Percentiles rank a stretch among this genome's conserved stretches.
phyloP scores from a whole-genome alignment of 345 rosid species.

The Psidium friedrichsthalianum region DNA sequence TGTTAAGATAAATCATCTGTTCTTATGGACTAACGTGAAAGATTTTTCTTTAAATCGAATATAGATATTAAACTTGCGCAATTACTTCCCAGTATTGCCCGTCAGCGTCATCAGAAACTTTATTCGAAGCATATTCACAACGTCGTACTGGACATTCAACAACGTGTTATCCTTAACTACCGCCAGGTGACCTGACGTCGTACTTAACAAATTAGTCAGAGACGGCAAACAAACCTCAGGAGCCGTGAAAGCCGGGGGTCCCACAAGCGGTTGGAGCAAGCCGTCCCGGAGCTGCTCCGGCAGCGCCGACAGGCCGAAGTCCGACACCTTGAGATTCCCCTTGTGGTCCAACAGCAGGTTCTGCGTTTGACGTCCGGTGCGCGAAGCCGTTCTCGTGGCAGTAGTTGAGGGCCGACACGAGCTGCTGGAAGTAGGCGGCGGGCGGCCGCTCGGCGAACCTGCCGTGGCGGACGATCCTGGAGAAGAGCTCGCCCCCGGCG shows the following conservation, averaged over 20 bases:
- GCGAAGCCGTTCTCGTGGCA: slow-evolving; percentile 78
- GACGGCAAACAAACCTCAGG: slow-evolving; percentile 32
- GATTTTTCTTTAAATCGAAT: background rate
- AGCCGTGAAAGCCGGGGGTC: slow-evolving; percentile 63
- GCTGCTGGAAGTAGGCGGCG: slow-evolving; percentile 63
- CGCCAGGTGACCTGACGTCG: background rate
- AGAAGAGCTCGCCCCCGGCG: slow-evolving; percentile 61
- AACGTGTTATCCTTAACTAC: background rate
- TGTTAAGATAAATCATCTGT: background rate
- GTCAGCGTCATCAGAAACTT: background rate
- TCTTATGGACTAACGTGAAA: background rate
- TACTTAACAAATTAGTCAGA: background rate
- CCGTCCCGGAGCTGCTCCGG: slow-evolving; percentile 47
- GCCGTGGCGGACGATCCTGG: slow-evolving; percentile 30
- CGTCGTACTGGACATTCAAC: background rate
- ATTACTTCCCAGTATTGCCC: background rate
- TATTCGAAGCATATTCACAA: background rate
- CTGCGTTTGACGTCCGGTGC: slow-evolving; percentile 89
- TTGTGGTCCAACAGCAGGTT: slow-evolving; percentile 58
- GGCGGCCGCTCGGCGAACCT: slow-evolving; percentile 35
- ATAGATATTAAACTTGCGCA: background rate
- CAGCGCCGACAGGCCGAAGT: slow-evolving; percentile 70
- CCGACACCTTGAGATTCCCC: slow-evolving; percentile 64
- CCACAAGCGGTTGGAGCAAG: slow-evolving; percentile 75
- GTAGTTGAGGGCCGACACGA: slow-evolving; percentile 62